Base-by-base conservation (phyloP, 345 rosid species). In the Anacardium occidentale region DNA sequence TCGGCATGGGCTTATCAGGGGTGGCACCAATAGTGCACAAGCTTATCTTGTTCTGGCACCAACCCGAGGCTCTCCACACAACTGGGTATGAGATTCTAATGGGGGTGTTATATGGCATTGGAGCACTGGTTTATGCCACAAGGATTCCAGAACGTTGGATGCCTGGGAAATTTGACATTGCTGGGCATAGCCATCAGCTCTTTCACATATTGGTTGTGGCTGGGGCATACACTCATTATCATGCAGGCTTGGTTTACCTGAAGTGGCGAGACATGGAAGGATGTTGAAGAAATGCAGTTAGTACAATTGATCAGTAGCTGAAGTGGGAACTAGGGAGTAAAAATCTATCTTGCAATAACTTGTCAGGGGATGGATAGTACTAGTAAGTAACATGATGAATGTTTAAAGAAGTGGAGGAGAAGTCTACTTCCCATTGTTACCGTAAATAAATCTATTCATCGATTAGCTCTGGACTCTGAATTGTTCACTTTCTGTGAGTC, bases 161-260 rank as follows among this genome's bases (percentile, higher is more conserved):
- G 95, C 98, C 98, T 0, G 98, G 98, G 8, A 92, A 88, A 64
- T 92, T 92, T 20, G 98, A 94, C 85, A 88, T 94, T 71, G 97
- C 97, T 9, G 97, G 98, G 64, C 97, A 94, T 55, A 94, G 98
- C 70, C 98, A 94, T 73, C 98, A 94, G 58, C 86, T 92, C 62
- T 94, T 94, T 78, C 98, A 92, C 75, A 32, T 94, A 58, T 58
- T 92, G 62, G 96, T 94, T 0, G 89, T 92, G 56, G 97, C 98
- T 13, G 97, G 97, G 57, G 98, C 97, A 0, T 92, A 86, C 53
- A 85, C 95, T 12, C 98, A 94, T 44, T 94, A 92, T 67, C 90
- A 76, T 24, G 97, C 98, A 4, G 97, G 97, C 47, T 79, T 92
- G 66, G 84, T 94, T 62, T 89, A 94, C 82, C 90, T 92, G 17